Conservation (phyloP, 768 basidiomycete genomes). For the Suillus cothurnatus region DNA sequence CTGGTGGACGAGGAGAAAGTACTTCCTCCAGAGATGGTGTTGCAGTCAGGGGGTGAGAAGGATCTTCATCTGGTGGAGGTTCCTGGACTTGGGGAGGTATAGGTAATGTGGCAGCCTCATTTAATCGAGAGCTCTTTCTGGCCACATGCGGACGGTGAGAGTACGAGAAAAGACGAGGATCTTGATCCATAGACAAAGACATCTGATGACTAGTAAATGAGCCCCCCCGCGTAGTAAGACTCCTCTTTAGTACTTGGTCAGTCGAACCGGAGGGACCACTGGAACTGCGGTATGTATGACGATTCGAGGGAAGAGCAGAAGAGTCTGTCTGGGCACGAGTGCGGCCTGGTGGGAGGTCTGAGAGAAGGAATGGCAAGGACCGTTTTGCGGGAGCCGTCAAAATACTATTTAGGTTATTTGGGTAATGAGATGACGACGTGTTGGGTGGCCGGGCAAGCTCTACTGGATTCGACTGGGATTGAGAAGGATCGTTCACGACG, state of each 20-base stretch:
- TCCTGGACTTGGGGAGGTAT: slow-evolving; percentile 13
- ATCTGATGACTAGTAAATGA: slow-evolving; percentile 7
- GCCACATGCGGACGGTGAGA: background rate
- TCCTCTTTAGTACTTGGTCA: slow-evolving; percentile 24
- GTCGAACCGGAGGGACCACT: slow-evolving; percentile 12
- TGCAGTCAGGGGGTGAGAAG: background rate
- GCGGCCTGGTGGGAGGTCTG: slow-evolving; percentile 11
- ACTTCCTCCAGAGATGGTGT: slow-evolving; percentile 44
- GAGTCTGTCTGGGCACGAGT: slow-evolving; percentile 32
- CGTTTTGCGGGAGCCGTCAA: slow-evolving; percentile 9
- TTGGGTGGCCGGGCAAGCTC: background rate
- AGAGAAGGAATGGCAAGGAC: slow-evolving; percentile 9
- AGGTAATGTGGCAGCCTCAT: slow-evolving; percentile 7
- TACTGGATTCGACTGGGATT: background rate
- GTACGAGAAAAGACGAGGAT: slow-evolving; percentile 1
- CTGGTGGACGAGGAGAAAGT: slow-evolving; percentile 55
- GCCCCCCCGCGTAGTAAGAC: slow-evolving; percentile 14
- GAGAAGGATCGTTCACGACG: background rate
- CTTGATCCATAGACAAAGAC: slow-evolving; percentile 1
- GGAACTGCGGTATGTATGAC: slow-evolving; percentile 14
- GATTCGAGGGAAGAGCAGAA: slow-evolving; percentile 5
- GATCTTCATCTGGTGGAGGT: background rate
- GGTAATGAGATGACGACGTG: slow-evolving; percentile 8
- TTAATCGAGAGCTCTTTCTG: slow-evolving; percentile 13
- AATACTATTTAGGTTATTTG: background rate